Evolutionary conservation across 2,329 filamentous ascomycete genomes (phyloP).

Genomic region (Helicocarpus griseus): DNA sequence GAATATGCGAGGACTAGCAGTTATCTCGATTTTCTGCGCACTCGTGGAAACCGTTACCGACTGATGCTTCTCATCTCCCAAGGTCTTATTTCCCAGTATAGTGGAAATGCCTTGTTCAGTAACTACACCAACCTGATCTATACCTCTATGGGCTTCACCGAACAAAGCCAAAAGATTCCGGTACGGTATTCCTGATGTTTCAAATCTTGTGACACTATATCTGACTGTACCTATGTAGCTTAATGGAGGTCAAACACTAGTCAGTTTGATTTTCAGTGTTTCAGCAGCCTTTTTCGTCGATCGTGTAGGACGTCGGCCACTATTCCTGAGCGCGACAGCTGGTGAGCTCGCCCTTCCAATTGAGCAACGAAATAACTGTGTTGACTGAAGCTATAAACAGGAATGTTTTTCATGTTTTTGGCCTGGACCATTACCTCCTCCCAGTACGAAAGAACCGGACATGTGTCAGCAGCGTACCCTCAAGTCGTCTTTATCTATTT

Average conservation of each 20-base stretch:
- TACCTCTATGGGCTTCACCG: constrained; percentile 50
- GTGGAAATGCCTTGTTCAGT: constrained; percentile 56
- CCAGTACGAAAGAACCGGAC: constrained; percentile 33
- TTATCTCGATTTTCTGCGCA: constrained; percentile 53
- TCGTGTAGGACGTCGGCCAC: constrained; percentile 45
- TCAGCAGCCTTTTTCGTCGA: constrained; percentile 47
- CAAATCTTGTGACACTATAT: not conserved
- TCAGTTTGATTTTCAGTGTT: constrained; percentile 50
- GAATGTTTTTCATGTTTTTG: constrained; percentile 37
- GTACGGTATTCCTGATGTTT: constrained; percentile 23
- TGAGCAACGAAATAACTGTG: no score
- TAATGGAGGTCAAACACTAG: constrained; percentile 49
- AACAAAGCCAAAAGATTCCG: constrained; percentile 48
- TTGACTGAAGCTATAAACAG: constrained; percentile 7
- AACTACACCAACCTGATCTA: constrained; percentile 59
- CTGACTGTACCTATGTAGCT: constrained; percentile 27
- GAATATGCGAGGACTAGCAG: constrained; percentile 39
- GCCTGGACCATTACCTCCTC: constrained; percentile 28
- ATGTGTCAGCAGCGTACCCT: constrained; percentile 31
- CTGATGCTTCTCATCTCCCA: constrained; percentile 53
- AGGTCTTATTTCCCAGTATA: constrained; percentile 60
- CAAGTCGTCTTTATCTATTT: constrained; percentile 41
- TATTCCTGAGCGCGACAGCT: constrained; percentile 40
- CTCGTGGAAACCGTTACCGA: constrained; percentile 55
- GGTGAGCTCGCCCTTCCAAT: constrained; percentile 28